phyloP scores from a whole-genome alignment of 768 basidiomycete species.

The Pluteus cervinus region DNA sequence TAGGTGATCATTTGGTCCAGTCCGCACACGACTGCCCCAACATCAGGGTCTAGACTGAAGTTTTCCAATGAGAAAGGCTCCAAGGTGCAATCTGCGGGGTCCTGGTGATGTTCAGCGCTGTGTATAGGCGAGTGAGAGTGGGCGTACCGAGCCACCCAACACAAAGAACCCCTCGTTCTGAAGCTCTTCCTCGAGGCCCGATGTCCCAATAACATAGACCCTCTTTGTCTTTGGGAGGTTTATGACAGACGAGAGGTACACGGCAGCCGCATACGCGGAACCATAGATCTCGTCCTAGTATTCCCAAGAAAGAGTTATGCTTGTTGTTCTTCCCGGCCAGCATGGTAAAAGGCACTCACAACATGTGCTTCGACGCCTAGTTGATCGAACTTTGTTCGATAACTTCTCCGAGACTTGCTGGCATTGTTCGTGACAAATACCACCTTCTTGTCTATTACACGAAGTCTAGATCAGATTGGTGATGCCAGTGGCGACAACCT shows the following conservation, averaged over 20 bases:
- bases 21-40: conserved; percentile 94
- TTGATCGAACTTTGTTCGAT: conserved; percentile 89
- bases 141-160: conserved; percentile 75
- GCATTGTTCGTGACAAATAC: conserved; percentile 98
- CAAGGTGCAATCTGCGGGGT: conserved; percentile 78
- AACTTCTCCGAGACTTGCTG: conserved; percentile 81
- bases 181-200: conserved; percentile 90
- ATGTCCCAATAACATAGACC: conserved; percentile 93
- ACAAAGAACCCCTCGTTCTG: conserved; percentile 76
- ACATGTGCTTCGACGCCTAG: conserved; percentile 81
- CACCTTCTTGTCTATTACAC: conserved; percentile 49
- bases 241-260: conserved; percentile 80
- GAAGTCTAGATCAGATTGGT: conserved; percentile 7
- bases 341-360: conserved; percentile 41
- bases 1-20: conserved; percentile 86
- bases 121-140: background rate
- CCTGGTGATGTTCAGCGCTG: conserved; percentile 35
- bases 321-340: no score
- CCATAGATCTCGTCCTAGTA: conserved; percentile 94
- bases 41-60: conserved; percentile 69
- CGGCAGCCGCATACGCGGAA: conserved; percentile 75
- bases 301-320: no score
- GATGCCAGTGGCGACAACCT: conserved; percentile 21
- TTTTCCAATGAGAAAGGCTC: conserved; percentile 58
- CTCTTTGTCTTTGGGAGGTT: conserved; percentile 88